Evolutionary conservation across 768 basidiomycete genomes (phyloP).

Genomic region (Termitomyces sp.): DNA sequence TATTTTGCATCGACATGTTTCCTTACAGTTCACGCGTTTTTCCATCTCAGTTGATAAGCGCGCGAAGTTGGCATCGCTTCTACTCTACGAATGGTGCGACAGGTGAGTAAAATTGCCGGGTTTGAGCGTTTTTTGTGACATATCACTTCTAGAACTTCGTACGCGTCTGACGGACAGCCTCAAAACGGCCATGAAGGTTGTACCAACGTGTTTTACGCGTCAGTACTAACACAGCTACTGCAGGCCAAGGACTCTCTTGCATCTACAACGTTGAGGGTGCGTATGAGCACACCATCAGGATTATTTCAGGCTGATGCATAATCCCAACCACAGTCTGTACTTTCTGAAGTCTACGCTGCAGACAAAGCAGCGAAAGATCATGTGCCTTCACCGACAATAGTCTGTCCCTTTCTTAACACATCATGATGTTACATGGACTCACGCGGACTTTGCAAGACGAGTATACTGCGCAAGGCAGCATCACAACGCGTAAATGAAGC

Average conservation of each 20-base stretch:
- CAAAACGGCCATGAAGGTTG: slow-evolving; percentile 67
- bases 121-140: not conserved
- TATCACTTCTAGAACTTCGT: slow-evolving; percentile 40
- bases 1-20: not conserved
- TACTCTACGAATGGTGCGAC: slow-evolving; percentile 4
- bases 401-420: slow-evolving; percentile 16
- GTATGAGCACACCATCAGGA: slow-evolving; percentile 12
- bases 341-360: slow-evolving; percentile 62
- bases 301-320: not conserved
- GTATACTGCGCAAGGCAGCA: slow-evolving; percentile 53
- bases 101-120: slow-evolving; percentile 1
- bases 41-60: not conserved
- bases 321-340: slow-evolving; percentile 41
- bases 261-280: slow-evolving; percentile 54
- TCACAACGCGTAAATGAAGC: slow-evolving; percentile 48
- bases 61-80: slow-evolving; percentile 1
- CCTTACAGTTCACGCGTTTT: not conserved
- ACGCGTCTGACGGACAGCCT: slow-evolving; percentile 44
- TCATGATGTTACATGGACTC: not conserved
- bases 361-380: slow-evolving; percentile 49
- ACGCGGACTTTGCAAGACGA: slow-evolving; percentile 17
- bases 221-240: slow-evolving; percentile 1
- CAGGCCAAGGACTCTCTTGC: slow-evolving; percentile 53
- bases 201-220: not conserved
- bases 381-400: slow-evolving; percentile 42